These are phyloP conservation scores for Cymbopogon citratus DNA, from an alignment of 176 grass and related monocot genomes.

Conservation along the genomic window DNA sequence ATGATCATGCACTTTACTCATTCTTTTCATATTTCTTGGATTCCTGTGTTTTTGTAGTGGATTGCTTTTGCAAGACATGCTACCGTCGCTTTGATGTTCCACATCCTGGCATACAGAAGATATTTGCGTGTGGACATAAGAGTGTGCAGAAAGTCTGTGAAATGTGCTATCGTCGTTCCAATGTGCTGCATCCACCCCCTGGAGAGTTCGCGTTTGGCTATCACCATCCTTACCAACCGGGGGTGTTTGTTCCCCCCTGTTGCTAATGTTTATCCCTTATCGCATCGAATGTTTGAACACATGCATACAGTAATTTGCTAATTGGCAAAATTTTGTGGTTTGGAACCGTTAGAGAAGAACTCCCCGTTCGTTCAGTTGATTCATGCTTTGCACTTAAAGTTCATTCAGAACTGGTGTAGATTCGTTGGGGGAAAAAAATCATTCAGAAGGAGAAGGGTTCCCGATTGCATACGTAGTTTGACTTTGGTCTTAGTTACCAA, in stretches of 20 bases:
- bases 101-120: not conserved
- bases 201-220: not conserved
- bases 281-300: no score
- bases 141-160: not conserved
- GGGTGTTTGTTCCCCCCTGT: no score
- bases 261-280: no score
- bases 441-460: no score
- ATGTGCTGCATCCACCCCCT: not conserved
- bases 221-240: not conserved
- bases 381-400: no score
- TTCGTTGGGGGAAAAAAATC: no score
- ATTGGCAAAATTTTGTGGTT: no score
- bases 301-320: not conserved
- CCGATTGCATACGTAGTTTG: not conserved
- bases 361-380: no score
- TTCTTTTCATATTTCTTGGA: not conserved
- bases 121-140: not conserved
- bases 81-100: not conserved
- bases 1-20: not conserved
- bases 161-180: not conserved
- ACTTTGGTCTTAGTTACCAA: not conserved
- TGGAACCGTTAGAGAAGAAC: no score
- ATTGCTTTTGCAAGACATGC: slow-evolving; percentile 1
- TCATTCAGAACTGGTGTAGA: no score
- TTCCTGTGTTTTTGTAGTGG: not conserved